phyloP scores from a whole-genome alignment of 305 asterid species.

The Fraxinus sp. region DNA sequence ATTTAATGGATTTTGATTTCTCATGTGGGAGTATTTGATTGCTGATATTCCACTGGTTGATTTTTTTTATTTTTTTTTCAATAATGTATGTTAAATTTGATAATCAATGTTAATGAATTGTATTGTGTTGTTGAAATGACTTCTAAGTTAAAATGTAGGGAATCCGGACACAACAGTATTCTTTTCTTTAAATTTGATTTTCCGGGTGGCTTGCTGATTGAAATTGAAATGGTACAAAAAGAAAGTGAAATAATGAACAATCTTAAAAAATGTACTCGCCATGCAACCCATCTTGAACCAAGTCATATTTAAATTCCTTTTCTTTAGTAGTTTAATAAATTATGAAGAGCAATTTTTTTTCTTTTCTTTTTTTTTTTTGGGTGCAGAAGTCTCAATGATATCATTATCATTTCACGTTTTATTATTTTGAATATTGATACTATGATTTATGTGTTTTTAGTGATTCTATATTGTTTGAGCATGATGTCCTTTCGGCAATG shows the following conservation, averaged over 20 bases:
- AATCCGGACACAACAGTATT: not conserved
- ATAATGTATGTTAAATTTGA: not conserved
- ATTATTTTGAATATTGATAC: not conserved
- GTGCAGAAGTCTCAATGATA: not conserved
- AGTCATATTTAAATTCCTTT: not conserved
- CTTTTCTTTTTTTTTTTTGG: not conserved
- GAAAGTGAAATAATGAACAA: not conserved
- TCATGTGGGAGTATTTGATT: not conserved
- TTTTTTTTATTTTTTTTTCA: not conserved
- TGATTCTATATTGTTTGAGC: not conserved
- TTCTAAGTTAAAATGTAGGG: not conserved
- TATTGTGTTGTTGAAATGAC: not conserved
- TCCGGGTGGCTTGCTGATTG: slow-evolving; percentile 13
- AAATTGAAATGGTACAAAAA: slow-evolving; percentile 4
- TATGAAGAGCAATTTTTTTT: not conserved
- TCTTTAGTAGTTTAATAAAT: not conserved
- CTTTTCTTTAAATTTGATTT: not conserved
- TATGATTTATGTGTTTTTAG: not conserved
- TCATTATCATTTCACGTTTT: not conserved
- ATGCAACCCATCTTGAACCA: not conserved
- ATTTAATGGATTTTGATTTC: slow-evolving; percentile 8
- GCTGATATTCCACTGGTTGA: not conserved
- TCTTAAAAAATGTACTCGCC: not conserved
- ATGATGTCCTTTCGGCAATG: slow-evolving; percentile 12
- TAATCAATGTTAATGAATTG: slow-evolving; percentile 9